A percentile compares a stretch with the other conserved stretches of the same genome.
These are phyloP conservation scores for Funneliformis caledonium DNA, from an alignment of 371 early-diverging fungal genomes.

Conservation along the genomic window DNA sequence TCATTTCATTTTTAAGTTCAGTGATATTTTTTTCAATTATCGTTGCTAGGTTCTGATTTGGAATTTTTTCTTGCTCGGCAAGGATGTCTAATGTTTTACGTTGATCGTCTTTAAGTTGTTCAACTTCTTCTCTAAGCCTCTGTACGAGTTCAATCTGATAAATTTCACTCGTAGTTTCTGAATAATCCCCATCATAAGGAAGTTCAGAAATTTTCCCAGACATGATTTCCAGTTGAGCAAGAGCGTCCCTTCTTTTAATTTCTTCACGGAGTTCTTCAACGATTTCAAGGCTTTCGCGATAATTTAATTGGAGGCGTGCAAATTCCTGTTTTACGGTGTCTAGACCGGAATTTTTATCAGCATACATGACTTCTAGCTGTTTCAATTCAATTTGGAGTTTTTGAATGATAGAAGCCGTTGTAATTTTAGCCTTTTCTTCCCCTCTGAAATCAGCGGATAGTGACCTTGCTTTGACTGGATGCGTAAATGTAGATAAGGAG, in stretches of 20 bases:
- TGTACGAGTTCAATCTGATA: conserved; percentile 33
- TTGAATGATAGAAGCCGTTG: conserved; percentile 20
- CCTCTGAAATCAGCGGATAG: conserved; percentile 34
- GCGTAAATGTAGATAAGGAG: not conserved
- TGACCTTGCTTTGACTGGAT: conserved; percentile 13
- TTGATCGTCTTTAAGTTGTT: conserved; percentile 40
- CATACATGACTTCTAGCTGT: conserved; percentile 23
- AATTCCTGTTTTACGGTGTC: conserved; percentile 29
- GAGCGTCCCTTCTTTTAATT: conserved; percentile 29
- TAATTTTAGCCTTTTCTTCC: conserved; percentile 16
- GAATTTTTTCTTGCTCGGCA: conserved; percentile 50
- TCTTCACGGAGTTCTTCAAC: conserved; percentile 39
- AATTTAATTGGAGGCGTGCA: conserved; percentile 11
- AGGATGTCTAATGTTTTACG: conserved; percentile 28
- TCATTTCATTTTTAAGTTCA: conserved; percentile 46
- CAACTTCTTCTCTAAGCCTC: conserved; percentile 19
- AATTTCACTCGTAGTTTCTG: conserved; percentile 14
- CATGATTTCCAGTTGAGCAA: conserved; percentile 37
- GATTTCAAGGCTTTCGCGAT: conserved; percentile 36
- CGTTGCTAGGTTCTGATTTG: conserved; percentile 44
- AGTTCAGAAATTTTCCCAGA: not conserved
- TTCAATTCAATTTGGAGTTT: conserved; percentile 36
- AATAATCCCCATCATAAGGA: conserved; percentile 14
- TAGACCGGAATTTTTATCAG: conserved; percentile 26
- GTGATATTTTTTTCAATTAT: conserved; percentile 44